A percentile compares a stretch with the other conserved stretches of the same genome.
phyloP scores from a whole-genome alignment of 768 basidiomycete genomes.

The Mrakia blollopis region DNA sequence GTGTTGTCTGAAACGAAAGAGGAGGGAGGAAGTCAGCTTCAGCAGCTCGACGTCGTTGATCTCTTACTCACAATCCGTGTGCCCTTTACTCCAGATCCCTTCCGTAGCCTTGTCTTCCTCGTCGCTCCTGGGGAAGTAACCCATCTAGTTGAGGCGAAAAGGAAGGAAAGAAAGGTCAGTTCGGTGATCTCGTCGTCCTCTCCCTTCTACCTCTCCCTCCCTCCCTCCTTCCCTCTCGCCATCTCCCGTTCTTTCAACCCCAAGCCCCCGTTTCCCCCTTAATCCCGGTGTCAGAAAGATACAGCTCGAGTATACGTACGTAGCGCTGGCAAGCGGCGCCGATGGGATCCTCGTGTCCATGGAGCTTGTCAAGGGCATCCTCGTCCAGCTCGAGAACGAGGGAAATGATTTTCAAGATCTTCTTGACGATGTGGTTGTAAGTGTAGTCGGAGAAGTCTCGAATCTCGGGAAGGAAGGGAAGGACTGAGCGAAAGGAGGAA shows the following conservation, averaged over 20 bases:
- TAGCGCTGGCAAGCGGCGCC: conserved; percentile 35
- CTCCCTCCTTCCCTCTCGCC: no score
- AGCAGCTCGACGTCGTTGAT: no score
- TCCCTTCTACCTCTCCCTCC: no score
- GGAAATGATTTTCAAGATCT: conserved; percentile 37
- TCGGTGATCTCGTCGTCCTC: no score
- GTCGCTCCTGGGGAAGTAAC: conserved; percentile 33
- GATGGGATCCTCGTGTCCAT: conserved; percentile 33
- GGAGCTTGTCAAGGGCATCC: conserved; percentile 39
- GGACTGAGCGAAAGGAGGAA: conserved; percentile 12
- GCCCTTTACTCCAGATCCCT: conserved; percentile 37
- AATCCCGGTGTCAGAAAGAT: no score
- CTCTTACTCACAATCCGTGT: conserved; percentile 39
- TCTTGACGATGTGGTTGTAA: conserved; percentile 36
- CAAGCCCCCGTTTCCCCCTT: no score
- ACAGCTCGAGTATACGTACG: background rate
- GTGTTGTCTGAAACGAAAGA: conserved; percentile 29
- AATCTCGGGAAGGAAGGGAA: conserved; percentile 37
- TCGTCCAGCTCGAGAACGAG: conserved; percentile 38
- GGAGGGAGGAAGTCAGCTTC: conserved; percentile 4
- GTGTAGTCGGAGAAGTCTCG: conserved; percentile 35
- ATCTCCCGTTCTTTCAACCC: no score
- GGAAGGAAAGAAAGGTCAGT: no score
- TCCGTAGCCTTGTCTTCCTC: conserved; percentile 33
- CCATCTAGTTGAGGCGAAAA: conserved; percentile 21